phyloP scores from a whole-genome alignment of 495 filamentous ascomycete species.

The Tuber aestivum region DNA sequence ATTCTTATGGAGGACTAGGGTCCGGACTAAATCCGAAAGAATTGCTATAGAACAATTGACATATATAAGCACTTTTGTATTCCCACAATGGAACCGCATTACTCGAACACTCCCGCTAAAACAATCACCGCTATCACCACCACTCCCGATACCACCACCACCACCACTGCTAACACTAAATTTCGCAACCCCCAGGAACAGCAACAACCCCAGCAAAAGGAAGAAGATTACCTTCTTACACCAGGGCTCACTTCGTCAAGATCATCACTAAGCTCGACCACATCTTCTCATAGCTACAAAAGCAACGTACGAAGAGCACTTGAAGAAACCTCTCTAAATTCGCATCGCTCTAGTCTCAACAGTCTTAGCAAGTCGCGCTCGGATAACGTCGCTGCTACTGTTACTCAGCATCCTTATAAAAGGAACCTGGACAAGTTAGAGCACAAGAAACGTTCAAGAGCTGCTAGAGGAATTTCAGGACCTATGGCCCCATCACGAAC shows the following conservation, averaged over 20 bases:
- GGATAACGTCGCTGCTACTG: neutral
- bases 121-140: neutral
- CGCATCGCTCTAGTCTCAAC: slow-evolving; percentile 22
- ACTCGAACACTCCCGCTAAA: neutral
- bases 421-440: slow-evolving; percentile 33
- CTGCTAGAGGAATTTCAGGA: slow-evolving; percentile 18
- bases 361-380: neutral
- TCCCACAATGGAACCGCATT: neutral
- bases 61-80: neutral
- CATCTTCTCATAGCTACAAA: slow-evolving; percentile 12
- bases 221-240: slow-evolving; percentile 25
- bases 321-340: slow-evolving; percentile 28
- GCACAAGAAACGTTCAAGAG: slow-evolving; percentile 28
- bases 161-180: slow-evolving; percentile 11
- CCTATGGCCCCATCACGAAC: slow-evolving; percentile 26
- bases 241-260: slow-evolving; percentile 3
- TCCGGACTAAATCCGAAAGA: neutral
- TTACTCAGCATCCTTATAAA: slow-evolving; percentile 12
- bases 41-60: neutral
- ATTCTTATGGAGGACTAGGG: neutral
- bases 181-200: slow-evolving; percentile 8
- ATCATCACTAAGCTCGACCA: slow-evolving; percentile 5
- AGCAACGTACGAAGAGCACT: slow-evolving; percentile 28
- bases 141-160: slow-evolving; percentile 16
- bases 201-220: slow-evolving; percentile 22